Percentiles rank a stretch among this genome's conserved stretches.
Evolutionary conservation across 2,329 filamentous ascomycete genomes (phyloP).

Genomic region (Fusarium sp.): DNA sequence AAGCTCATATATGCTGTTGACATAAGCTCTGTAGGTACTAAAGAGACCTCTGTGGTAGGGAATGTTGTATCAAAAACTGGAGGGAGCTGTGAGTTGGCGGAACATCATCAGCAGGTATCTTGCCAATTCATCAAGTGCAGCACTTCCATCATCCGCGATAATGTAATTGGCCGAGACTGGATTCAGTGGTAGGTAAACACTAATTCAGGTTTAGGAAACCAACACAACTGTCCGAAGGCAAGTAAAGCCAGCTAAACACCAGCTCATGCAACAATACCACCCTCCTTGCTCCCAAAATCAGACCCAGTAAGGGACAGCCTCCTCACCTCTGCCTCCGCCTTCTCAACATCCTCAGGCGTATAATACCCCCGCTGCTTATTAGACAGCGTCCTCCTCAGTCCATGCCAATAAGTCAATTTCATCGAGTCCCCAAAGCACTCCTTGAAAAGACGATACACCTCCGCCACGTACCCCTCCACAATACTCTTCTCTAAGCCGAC

Average conservation of each 20-base stretch:
- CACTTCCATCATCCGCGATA: too few species aligned
- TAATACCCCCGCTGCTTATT: conserved; percentile 19
- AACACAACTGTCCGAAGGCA: not conserved
- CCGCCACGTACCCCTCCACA: not conserved
- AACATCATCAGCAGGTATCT: too few species aligned
- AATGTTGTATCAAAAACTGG: too few species aligned
- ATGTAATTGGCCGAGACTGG: too few species aligned
- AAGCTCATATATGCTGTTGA: too few species aligned
- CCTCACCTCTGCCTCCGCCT: not conserved
- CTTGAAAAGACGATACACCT: not conserved
- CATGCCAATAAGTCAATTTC: not conserved
- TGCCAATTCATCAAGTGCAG: too few species aligned
- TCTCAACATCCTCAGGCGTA: not conserved
- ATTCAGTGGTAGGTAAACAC: too few species aligned
- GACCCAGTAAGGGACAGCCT: not conserved
- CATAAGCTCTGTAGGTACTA: too few species aligned
- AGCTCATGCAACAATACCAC: not conserved
- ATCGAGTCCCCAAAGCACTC: not conserved
- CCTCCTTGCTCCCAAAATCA: not conserved
- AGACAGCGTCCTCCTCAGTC: not conserved
- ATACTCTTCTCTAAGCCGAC: rapidly evolving
- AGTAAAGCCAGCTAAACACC: not conserved
- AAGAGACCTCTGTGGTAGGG: too few species aligned
- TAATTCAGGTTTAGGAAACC: too few species aligned
- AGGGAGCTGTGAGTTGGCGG: too few species aligned